Base-by-base conservation (phyloP, 495 filamentous ascomycete species). In the Penicillium crystallinum region DNA sequence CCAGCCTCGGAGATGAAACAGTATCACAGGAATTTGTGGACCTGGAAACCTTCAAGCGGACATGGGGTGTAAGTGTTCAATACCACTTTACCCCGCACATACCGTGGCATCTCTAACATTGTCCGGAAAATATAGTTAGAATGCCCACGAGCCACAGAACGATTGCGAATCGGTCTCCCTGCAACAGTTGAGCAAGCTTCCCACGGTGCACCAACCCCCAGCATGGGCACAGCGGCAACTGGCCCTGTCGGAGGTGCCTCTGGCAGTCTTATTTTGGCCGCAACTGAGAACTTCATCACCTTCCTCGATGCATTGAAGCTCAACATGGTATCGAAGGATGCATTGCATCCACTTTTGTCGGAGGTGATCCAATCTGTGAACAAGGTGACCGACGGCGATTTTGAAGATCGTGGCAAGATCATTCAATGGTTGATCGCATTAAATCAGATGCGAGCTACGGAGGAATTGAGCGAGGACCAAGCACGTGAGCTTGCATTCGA, bases 271-370 rank as follows among this genome's bases (percentile, higher is more conserved):
- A 90, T 96, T 49, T 69, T 92, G 23, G 81, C 88, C 42, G 91
- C 93, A 4, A 96, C 93, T 4, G 90, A 97, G 69, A 91, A 96
- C 65, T 99, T 99, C 64, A 97, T 99, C 67, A 99, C 95, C 0
- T 91, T 97, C 69, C 76, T 99, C 39, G 95, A 99, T 69, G 95
- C 93, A 19, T 77, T 97, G 58, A 87, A 88, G 59, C 77, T 99
- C 34, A 88, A 90, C 19, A 81, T 95, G 69, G 74, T 91, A 11
- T 90, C 91, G 6, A 99, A 99, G 67, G 92, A 99, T 70, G 89
- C 91, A 46, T 76, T 99, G 14, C 95, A 99, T 61, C 95, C 95
- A 15, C 75, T 97, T 1, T 78, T 97, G 1, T 91, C 89, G 1
- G 91, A 97, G 53, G 87, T 96, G 10, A 99, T 99, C 35, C 91